These are phyloP conservation scores for Colletotrichum sojae DNA, from an alignment of 2,329 filamentous ascomycete species.

Conservation along the genomic window DNA sequence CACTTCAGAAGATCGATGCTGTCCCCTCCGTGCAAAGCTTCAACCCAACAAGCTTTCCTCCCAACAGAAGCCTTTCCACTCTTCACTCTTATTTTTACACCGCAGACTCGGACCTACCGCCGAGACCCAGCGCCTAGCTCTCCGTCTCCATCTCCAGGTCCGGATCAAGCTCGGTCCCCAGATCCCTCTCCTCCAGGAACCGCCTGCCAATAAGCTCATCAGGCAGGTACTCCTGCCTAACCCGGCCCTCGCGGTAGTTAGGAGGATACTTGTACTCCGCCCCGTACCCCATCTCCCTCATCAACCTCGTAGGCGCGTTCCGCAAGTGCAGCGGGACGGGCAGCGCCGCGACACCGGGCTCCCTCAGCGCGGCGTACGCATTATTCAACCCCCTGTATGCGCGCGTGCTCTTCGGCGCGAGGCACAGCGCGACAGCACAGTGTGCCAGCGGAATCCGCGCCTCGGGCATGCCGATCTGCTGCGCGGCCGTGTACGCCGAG, in stretches of 20 bases:
- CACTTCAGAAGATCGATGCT: too few relatives aligned
- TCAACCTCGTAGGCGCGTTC: conserved; percentile 91
- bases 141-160: conserved; percentile 65
- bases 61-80: too few relatives aligned
- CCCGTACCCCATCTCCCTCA: conserved; percentile 94
- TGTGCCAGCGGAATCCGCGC: conserved; percentile 94
- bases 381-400: conserved; percentile 87
- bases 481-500: conserved; percentile 86
- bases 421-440: conserved; percentile 82
- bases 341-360: conserved; percentile 85
- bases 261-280: conserved; percentile 98
- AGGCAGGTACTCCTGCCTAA: conserved; percentile 92
- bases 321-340: conserved; percentile 90
- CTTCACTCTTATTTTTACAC: conserved; percentile 2
- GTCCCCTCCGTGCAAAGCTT: too few relatives aligned
- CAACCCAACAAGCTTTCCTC: too few relatives aligned
- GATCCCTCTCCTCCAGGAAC: conserved; percentile 85
- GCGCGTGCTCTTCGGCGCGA: conserved; percentile 88
- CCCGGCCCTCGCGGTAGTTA: conserved; percentile 85
- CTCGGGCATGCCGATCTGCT: conserved; percentile 96
- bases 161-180: conserved; percentile 84
- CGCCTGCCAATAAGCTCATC: conserved; percentile 76
- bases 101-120: conserved; percentile 38
- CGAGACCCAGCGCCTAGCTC: too few relatives aligned
- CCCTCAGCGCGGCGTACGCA: conserved; percentile 82